These are phyloP conservation scores for barley (Hordeum vulgare) DNA, from an alignment of 176 grass and related monocot genomes.

Conservation along the genomic window MorexV3_pseudomolecules_assembly NC_058523.1:151388131-151388630, in stretches of 20 bases:
- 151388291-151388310: not conserved
- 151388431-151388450: not conserved
- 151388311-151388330: not conserved
- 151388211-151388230: not conserved
- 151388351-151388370: not conserved
- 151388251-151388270: not conserved
- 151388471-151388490: not conserved
- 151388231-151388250: not conserved
- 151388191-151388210: not conserved
- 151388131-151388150: not conserved
- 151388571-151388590: too few species aligned
- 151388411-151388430: not conserved
- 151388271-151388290: not conserved
- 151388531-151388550: too few species aligned
- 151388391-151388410: not conserved
- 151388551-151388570: too few species aligned
- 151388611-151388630: too few species aligned
- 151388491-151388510: not conserved
- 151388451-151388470: not conserved
- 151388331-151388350: not conserved
- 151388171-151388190: not conserved
- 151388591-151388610: too few species aligned
- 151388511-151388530: too few species aligned
- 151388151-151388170: not conserved
- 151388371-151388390: not conserved